Base-by-base conservation (phyloP, 2,329 filamentous ascomycete species). In the Nothophoma quercina region DNA sequence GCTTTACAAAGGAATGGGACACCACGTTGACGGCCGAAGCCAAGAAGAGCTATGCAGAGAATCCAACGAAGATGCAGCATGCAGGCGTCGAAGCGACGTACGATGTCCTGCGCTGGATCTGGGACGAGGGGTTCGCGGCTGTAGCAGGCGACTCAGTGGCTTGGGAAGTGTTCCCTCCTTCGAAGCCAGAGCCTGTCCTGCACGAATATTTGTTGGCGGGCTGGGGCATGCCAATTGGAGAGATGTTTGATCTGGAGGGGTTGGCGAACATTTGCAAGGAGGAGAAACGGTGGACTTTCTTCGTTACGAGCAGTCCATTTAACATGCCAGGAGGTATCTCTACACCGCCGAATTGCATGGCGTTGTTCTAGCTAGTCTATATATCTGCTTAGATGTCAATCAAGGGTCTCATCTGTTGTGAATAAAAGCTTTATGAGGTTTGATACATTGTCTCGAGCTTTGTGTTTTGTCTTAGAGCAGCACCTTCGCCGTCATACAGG, bases 171-270 rank as follows among this genome's bases (percentile, higher is more conserved):
- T 68, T 71, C 9, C 47, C 46, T 34, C 73, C 75, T 1, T 39
- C 43, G 16, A 26, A 53, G 30, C 69, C 72, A 1, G 42, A 38
- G 5, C 51, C 56, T 33, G 51, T 50, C 13, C 30, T 65, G 40
- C 60, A 66, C 41, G 50, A 59, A 45, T 59, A 55, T 15, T 29
- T 65, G 13, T 60, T 66, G 3, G 78, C 76, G 0, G 79, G 79
- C 0, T 84, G 81, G 80, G 81, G 81, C 0, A 73, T 81, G 72
- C 69, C 69, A n/a, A 65, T 72, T 35, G 66, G 68, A 4, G 65
- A 72, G 41, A 64, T 71, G 63, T 69, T 70, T 34, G 67, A 70
- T 45, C 69, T 87, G n/a, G 78, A 81, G 48, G 77, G 55, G 1
- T 53, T 81, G 50, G 67, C 69, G 1, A 66, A 75, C 53, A 60